Evolutionary conservation across 2,329 filamentous ascomycete species (phyloP), one percentile per base, ranked within the genome.

Genomic region (Xylariaceae sp.): DNA sequence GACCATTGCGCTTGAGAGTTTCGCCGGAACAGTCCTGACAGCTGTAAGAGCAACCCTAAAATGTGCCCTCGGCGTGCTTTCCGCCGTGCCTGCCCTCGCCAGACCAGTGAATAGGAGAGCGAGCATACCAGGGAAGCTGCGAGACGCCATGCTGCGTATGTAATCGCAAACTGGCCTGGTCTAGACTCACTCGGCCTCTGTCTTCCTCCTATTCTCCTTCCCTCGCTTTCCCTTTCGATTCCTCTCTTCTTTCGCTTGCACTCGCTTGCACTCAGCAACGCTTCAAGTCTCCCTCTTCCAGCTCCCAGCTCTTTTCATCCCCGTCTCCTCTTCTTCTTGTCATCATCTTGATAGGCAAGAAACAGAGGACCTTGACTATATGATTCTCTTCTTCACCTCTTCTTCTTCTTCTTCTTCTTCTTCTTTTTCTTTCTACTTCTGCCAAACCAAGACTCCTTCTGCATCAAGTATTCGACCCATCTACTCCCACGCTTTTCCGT

Each of bases 391-490:
- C 53, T 37, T 58, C 35, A 30, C 34, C 45, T 48, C 42, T n/a
- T 39, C 54, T 51, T 39, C 34, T 34, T 13, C 9, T 39, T 35
- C 51, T 51, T 39, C 17, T 34, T 35, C 51, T 51, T 39, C 34
- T 34, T 13, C 7, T 39, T 39, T 44, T 44, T 15, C 37, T 37
- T 51, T 39, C 34, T 34, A 4, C 51, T 11, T 11, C 15, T 37
- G 44, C 15, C 49, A 49, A 23, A 42, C 52, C 51, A 42, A 52
- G 10, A 4, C 15, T 9, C 23, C 51, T 45, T 34, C 55, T 60
- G 51, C 62, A 62, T 62, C 62, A 57, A 59, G 58, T 64, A 64
- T 62, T 51, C 58, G 48, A 57, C 64, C 60, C 60, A 60, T 51
- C 55, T 49, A 51, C 63, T 55, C 52, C 57, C 37, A 58, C 62